A percentile compares a stretch with the other conserved stretches of the same genome.
Evolutionary conservation across 352 stramenopile species (phyloP).

Genomic region (Pythium plurisporium): DNA sequence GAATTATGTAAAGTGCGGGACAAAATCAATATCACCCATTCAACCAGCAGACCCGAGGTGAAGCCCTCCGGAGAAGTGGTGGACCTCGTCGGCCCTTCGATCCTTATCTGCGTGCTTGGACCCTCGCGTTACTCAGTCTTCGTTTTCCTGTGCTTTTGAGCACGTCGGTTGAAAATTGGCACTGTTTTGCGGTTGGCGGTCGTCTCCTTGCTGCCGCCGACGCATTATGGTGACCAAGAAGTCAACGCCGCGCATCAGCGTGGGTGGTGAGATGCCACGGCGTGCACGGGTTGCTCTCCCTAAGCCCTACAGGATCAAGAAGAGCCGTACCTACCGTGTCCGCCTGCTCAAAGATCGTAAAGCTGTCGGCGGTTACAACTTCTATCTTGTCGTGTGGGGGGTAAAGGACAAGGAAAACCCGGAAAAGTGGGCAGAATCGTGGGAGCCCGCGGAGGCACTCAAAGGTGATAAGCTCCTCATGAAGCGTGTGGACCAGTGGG

Average conservation of each 20-base stretch:
- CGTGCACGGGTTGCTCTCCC: not conserved
- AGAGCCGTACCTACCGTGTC: not conserved
- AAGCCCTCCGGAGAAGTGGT: too few species aligned
- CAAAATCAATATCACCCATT: not conserved
- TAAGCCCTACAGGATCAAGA: not conserved
- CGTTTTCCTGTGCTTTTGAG: not conserved
- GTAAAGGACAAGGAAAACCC: not conserved
- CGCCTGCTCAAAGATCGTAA: not conserved
- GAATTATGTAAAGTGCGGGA: not conserved
- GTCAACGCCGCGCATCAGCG: not conserved
- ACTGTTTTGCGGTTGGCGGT: not conserved
- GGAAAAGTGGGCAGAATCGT: not conserved
- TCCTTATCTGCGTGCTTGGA: not conserved
- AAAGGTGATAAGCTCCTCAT: not conserved
- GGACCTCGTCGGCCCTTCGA: not conserved
- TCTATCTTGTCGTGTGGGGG: not conserved
- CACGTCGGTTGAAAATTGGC: not conserved
- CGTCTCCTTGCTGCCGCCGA: not conserved
- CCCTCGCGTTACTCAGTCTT: not conserved
- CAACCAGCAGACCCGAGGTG: not conserved
- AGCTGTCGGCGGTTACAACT: not conserved
- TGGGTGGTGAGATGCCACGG: not conserved
- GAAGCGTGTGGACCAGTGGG: not conserved
- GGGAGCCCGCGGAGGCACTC: not conserved
- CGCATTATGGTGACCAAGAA: not conserved